phyloP scores from a whole-genome alignment of 192 early-diverging fungal genomes.

The Gryganskiella cystojenkinii region DNA sequence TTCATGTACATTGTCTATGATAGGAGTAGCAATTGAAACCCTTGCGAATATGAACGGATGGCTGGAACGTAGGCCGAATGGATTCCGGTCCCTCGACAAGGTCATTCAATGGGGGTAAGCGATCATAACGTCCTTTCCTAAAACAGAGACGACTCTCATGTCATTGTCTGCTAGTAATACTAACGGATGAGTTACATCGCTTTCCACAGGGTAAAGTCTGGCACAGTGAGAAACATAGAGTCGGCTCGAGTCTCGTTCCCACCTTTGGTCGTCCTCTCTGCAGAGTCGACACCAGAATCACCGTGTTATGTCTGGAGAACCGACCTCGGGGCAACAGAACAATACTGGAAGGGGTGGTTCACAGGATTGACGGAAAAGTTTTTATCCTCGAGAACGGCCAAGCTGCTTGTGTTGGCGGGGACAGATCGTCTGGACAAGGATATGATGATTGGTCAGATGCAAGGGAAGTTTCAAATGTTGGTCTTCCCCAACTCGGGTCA shows the following conservation, averaged over 20 bases:
- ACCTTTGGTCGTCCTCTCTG: slow-evolving; percentile 59
- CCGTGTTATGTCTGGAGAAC: slow-evolving; percentile 68
- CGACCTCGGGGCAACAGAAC: slow-evolving; percentile 67
- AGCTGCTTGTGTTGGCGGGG: slow-evolving; percentile 75
- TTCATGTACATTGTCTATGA: neutral
- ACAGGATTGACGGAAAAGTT: slow-evolving; percentile 76
- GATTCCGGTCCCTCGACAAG: slow-evolving; percentile 59
- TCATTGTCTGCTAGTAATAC: too few relatives aligned
- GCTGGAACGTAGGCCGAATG: slow-evolving; percentile 57
- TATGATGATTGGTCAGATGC: slow-evolving; percentile 85
- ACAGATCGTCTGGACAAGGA: slow-evolving; percentile 82
- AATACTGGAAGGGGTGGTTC: slow-evolving; percentile 79
- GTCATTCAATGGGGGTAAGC: slow-evolving; percentile 69
- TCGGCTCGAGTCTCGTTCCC: slow-evolving; percentile 81
- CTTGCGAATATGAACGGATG: slow-evolving; percentile 58
- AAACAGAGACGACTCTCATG: too few relatives aligned
- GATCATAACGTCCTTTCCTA: too few relatives aligned
- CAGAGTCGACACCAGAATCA: slow-evolving; percentile 13
- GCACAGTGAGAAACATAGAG: slow-evolving; percentile 69
- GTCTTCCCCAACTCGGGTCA: slow-evolving; percentile 78
- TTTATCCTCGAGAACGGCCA: slow-evolving; percentile 66
- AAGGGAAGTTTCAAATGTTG: slow-evolving; percentile 83
- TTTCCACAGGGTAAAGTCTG: slow-evolving; percentile 62
- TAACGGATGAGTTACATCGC: too few relatives aligned
- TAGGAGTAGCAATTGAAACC: slow-evolving; percentile 68